Percentiles rank a stretch among this genome's conserved stretches.
phyloP scores from a whole-genome alignment of 2,329 filamentous ascomycete species.

The Bipolaris bicolor region DNA sequence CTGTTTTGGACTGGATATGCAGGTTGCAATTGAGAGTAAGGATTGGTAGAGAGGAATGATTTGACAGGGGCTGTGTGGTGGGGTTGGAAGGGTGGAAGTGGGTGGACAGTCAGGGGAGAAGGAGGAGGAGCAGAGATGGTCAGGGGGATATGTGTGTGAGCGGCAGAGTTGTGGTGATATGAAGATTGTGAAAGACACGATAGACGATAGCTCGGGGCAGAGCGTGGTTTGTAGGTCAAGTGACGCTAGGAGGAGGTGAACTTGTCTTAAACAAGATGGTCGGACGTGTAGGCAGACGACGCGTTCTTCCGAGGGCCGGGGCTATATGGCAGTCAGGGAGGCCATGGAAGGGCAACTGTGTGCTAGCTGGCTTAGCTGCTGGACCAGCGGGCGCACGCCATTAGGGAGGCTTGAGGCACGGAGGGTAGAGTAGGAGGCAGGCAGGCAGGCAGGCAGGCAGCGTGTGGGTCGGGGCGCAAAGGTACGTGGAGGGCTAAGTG shows the following conservation, averaged over 20 bases:
- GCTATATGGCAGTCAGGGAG: conserved; percentile 21
- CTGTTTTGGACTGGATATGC: conserved; percentile 1
- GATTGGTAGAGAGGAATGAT: background rate
- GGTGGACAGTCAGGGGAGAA: conserved; percentile 14
- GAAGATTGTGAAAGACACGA: conserved; percentile 17
- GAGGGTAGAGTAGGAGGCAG: conserved; percentile 17
- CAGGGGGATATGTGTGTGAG: conserved; percentile 11
- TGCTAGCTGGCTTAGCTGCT: conserved; percentile 24
- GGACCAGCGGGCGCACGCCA: conserved; percentile 22
- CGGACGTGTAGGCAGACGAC: conserved; percentile 25
- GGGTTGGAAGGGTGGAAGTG: conserved; percentile 10
- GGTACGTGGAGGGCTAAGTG: conserved; percentile 32
- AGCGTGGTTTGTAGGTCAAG: conserved; percentile 33
- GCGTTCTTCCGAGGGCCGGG: conserved; percentile 31
- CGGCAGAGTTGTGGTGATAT: conserved; percentile 15
- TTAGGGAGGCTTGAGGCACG: conserved; percentile 18
- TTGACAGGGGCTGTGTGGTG: conserved; percentile 1
- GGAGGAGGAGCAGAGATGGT: conserved; percentile 9
- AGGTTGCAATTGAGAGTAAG: conserved; percentile 1
- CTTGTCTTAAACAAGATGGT: conserved; percentile 27
- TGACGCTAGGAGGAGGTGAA: conserved; percentile 37
- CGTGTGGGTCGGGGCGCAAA: conserved; percentile 27
- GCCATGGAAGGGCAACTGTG: conserved; percentile 29
- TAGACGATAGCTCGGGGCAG: conserved; percentile 15
- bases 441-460: conserved; percentile 19